Evolutionary conservation across 257 asterid species (phyloP).

Genomic region (Solanum etuberosum): DNA sequence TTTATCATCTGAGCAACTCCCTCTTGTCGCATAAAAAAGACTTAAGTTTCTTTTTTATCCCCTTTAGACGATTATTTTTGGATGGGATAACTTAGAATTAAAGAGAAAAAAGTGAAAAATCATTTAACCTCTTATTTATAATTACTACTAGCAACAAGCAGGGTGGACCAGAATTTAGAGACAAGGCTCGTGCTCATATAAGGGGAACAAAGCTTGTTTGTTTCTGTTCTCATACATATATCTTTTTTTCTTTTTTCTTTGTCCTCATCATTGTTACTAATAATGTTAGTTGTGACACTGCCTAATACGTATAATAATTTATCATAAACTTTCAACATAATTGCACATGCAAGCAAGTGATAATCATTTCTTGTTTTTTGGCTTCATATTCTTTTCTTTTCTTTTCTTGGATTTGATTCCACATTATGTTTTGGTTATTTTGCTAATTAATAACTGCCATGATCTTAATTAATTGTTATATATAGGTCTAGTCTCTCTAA

Average conservation of each 20-base stretch:
- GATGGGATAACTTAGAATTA: background rate
- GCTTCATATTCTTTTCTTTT: background rate
- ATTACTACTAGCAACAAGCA: background rate
- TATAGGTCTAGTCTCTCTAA: background rate
- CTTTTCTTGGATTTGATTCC: background rate
- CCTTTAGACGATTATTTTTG: background rate
- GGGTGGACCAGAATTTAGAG: background rate
- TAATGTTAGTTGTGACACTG: background rate
- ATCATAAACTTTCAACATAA: background rate
- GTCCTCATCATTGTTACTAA: background rate
- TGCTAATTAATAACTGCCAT: background rate
- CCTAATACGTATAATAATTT: background rate
- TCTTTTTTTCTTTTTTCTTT: background rate
- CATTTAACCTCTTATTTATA: background rate
- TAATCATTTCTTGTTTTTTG: background rate
- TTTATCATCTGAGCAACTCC: no score
- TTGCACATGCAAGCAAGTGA: background rate
- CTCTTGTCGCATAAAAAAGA: background rate
- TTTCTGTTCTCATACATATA: background rate
- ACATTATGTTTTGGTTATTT: background rate
- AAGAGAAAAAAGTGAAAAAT: background rate
- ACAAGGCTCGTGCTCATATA: background rate
- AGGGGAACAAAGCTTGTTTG: background rate
- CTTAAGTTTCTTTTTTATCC: background rate
- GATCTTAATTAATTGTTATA: background rate